A percentile compares a stretch with the other conserved stretches of the same genome.
Evolutionary conservation across 2,329 filamentous ascomycete species (phyloP).

Genomic region (Lachnellula arida): DNA sequence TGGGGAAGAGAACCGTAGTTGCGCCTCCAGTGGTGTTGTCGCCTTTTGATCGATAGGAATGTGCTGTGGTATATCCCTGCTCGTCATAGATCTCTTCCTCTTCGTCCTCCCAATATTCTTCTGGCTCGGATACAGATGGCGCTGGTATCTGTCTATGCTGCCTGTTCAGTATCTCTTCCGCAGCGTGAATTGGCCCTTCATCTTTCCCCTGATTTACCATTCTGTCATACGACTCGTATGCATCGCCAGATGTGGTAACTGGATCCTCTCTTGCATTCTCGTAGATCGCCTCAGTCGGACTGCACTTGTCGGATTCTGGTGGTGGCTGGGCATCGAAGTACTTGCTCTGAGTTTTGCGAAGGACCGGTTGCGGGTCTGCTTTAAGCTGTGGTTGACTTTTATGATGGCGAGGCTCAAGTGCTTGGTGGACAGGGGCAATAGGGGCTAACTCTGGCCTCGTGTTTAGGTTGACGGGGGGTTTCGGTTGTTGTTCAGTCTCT

Average conservation of each 20-base stretch:
- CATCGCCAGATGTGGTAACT: neutral
- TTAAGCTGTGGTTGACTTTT: slow-evolving; percentile 30
- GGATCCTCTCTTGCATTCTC: slow-evolving; percentile 14
- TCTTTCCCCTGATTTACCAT: slow-evolving; percentile 10
- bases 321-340: slow-evolving; percentile 9
- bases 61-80: slow-evolving; percentile 69
- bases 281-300: slow-evolving; percentile 17
- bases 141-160: slow-evolving; percentile 17
- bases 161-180: slow-evolving; percentile 3
- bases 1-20: slow-evolving; percentile 66
- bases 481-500: slow-evolving; percentile 18
- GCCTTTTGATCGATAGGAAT: slow-evolving; percentile 69
- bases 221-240: slow-evolving; percentile 32
- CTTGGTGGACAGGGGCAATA: slow-evolving; percentile 27
- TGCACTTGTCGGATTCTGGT: slow-evolving; percentile 3
- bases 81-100: slow-evolving; percentile 66
- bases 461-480: slow-evolving; percentile 20
- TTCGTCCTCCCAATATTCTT: slow-evolving; percentile 70
- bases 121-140: slow-evolving; percentile 44
- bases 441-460: slow-evolving; percentile 25
- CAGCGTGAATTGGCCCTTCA: slow-evolving; percentile 1
- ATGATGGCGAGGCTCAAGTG: slow-evolving; percentile 25
- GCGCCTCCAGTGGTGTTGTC: slow-evolving; percentile 66
- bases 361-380: slow-evolving; percentile 15
- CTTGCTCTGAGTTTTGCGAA: slow-evolving; percentile 26